Evolutionary conservation across 441 rosid species (phyloP).

Genomic region (Croton laevigatus): DNA sequence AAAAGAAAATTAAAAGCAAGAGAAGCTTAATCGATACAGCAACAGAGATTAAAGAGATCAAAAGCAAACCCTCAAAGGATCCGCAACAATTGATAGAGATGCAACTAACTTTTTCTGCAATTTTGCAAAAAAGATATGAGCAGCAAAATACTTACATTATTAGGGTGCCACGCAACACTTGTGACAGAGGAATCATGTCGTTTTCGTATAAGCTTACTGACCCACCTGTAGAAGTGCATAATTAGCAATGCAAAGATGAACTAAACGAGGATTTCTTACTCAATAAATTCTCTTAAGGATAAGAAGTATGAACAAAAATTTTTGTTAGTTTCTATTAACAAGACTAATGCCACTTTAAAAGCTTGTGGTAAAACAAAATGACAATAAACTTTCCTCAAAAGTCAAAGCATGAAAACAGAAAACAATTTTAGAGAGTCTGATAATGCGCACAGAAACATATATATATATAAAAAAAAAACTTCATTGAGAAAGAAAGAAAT

Average conservation of each 20-base stretch:
- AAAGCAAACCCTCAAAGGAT: too few species aligned
- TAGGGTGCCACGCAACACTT: slow-evolving; percentile 96
- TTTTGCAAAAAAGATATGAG: not conserved
- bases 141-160: slow-evolving; percentile 57
- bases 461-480: too few species aligned
- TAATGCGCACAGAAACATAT: not conserved
- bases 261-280: not conserved
- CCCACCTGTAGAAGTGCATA: slow-evolving; percentile 71
- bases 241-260: not conserved
- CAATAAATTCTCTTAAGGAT: not conserved
- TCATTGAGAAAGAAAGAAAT: not conserved
- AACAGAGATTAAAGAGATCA: too few species aligned
- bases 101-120: not conserved
- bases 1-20: too few species aligned
- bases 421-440: not conserved
- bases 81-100: not conserved
- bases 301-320: not conserved
- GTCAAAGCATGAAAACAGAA: not conserved
- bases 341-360: not conserved
- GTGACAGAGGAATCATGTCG: slow-evolving; percentile 93
- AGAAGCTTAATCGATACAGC: too few species aligned
- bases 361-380: not conserved
- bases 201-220: slow-evolving; percentile 91
- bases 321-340: not conserved
- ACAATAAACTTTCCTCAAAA: not conserved